These are phyloP conservation scores for Colletotrichum coccodes DNA, from an alignment of 2,329 filamentous ascomycete genomes.

Conservation along the genomic window DNA sequence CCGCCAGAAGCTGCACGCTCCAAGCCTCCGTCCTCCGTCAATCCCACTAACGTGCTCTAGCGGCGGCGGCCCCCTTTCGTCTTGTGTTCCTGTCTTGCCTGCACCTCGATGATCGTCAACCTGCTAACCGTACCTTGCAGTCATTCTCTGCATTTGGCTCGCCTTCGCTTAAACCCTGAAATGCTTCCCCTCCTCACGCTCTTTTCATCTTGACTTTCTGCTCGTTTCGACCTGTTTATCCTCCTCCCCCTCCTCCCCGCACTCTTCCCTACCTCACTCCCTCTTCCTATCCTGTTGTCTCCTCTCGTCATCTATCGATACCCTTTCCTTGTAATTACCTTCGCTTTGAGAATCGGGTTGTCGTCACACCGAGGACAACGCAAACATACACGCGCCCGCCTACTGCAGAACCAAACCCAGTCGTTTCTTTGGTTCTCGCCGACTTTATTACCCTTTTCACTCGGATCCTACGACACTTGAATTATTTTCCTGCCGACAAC, in stretches of 20 bases:
- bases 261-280: constrained; percentile 3
- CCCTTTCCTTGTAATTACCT: constrained; percentile 32
- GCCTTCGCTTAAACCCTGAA: constrained; percentile 32
- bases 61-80: constrained; percentile 28
- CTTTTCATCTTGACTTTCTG: constrained; percentile 30
- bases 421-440: constrained; percentile 20
- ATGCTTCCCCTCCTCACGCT: constrained; percentile 31
- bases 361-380: constrained; percentile 6
- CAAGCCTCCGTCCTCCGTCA: constrained; percentile 24
- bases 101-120: constrained; percentile 14
- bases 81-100: constrained; percentile 14
- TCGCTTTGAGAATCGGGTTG: constrained; percentile 24
- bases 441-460: background rate
- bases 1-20: constrained; percentile 15
- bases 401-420: constrained; percentile 9
- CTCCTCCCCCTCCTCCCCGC: constrained; percentile 12
- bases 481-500: background rate
- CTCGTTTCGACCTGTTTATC: constrained; percentile 23
- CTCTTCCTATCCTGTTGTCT: constrained; percentile 12
- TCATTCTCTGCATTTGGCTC: constrained; percentile 16
- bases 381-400: background rate
- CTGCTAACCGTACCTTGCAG: constrained; percentile 16
- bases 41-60: constrained; percentile 24
- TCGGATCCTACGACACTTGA: constrained; percentile 7
- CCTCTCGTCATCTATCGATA: constrained; percentile 19